A percentile compares a stretch with the other conserved stretches of the same genome.
Conservation (phyloP, 768 basidiomycete species). For the Mycena galericulata region DNA sequence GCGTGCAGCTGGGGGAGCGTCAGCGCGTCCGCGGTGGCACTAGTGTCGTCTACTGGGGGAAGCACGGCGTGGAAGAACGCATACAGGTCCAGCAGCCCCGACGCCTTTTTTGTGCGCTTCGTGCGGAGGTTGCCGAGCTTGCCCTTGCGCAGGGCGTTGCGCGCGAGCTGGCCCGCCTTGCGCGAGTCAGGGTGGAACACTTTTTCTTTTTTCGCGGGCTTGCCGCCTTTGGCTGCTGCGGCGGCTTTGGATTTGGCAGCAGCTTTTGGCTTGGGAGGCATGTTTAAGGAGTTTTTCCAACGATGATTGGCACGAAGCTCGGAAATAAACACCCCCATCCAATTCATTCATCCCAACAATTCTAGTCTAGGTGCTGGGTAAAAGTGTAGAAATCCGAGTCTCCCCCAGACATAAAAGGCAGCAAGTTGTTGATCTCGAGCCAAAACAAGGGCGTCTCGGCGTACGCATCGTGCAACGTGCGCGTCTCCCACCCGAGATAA, state of each 20-base stretch:
- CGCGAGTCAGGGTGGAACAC: slow-evolving; percentile 86
- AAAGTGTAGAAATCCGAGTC: slow-evolving; percentile 21
- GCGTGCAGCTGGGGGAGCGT: slow-evolving; percentile 75
- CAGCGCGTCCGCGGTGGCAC: slow-evolving; percentile 61
- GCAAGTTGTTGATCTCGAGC: slow-evolving; percentile 24
- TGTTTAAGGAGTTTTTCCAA: no score
- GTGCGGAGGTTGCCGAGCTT: slow-evolving; percentile 69
- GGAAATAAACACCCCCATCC: no score
- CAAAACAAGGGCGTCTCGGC: slow-evolving; percentile 23
- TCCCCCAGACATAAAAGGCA: slow-evolving; percentile 13
- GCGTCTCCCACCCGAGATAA: slow-evolving; percentile 25
- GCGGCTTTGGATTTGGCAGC: slow-evolving; percentile 36
- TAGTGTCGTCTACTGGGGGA: slow-evolving; percentile 46
- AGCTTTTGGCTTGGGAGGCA: slow-evolving; percentile 56
- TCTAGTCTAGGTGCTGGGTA: slow-evolving; percentile 23
- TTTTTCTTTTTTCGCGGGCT: slow-evolving; percentile 73
- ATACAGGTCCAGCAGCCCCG: slow-evolving; percentile 70
- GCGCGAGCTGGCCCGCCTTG: slow-evolving; percentile 81
- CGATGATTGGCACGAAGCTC: no score
- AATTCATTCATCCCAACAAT: background rate
- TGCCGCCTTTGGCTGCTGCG: slow-evolving; percentile 13
- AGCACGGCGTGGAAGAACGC: slow-evolving; percentile 82
- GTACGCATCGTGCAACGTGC: slow-evolving; percentile 17
- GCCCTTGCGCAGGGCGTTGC: slow-evolving; percentile 74
- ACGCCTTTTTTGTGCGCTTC: slow-evolving; percentile 66